These are phyloP conservation scores for Cordyceps javanica DNA, from an alignment of 2,329 filamentous ascomycete genomes.

Conservation along the genomic window DNA sequence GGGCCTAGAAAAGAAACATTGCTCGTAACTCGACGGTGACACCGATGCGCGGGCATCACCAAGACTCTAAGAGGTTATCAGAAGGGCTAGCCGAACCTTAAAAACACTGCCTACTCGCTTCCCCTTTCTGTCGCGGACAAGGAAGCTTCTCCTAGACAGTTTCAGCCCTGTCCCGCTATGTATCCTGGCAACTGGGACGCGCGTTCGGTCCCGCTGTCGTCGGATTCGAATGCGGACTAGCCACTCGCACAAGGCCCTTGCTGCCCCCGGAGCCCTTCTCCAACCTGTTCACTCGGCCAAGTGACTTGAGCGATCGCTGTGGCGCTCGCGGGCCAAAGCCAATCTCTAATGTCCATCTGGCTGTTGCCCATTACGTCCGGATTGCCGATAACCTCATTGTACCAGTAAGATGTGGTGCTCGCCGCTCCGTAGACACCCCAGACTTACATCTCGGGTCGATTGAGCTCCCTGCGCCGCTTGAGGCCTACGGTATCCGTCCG, in stretches of 20 bases:
- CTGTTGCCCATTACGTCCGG: neutral
- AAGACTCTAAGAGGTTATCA: neutral
- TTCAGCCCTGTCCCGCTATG: neutral
- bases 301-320: too few species aligned
- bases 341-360: too few species aligned
- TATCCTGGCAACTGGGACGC: neutral
- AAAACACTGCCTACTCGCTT: neutral
- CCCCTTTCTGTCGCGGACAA: neutral
- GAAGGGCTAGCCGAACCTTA: too few species aligned
- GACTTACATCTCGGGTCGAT: neutral
- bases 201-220: conserved; percentile 2
- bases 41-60: too few species aligned
- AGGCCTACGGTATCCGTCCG: neutral
- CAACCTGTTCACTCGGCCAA: neutral
- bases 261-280: neutral
- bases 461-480: too few species aligned
- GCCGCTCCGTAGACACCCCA: neutral
- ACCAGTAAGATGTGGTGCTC: too few species aligned
- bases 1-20: too few species aligned
- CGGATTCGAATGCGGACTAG: conserved; percentile 6
- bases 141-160: neutral
- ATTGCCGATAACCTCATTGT: neutral
- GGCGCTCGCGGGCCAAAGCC: too few species aligned
- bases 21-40: too few species aligned
- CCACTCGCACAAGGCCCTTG: too few species aligned